Evolutionary conservation across 2,329 filamentous ascomycete species (phyloP), one percentile per base, ranked within the genome.

Genomic region (Pyricularia grisea): DNA sequence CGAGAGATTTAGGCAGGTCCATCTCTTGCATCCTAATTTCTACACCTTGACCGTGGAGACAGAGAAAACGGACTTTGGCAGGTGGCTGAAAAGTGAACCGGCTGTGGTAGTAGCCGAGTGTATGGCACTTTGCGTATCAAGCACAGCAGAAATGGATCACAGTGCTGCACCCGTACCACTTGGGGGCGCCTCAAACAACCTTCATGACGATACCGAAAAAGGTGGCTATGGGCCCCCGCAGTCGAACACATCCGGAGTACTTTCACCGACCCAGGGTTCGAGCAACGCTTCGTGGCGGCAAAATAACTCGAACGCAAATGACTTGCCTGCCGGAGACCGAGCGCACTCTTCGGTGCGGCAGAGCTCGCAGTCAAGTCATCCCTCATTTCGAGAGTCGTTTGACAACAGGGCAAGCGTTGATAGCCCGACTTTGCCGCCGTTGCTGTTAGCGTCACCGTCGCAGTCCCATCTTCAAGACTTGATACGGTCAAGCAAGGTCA

Each of bases 11-110:
- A 85, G 91, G 55, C 86, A 88, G 71, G 86, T 87, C 50, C 92
- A 95, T 78, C 78, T 92, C 6, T 79, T 95, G 20, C 92, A 95
- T 76, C 90, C 92, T n/a, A 94, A 94, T 77, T 94, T 95, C 77
- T 94, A 92, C 76, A 90, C 85, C 55, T 83, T 92, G 64, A 94
- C 92, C 0, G 85, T 92, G 66, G 92, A 95, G 71, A 91, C 92
- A 2, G 92, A 95, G 76, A 87, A 93, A 75, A 89, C 84, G 0
- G 92, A 95, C 74, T 85, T 88, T 71, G 89, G 90, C 61, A 87
- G 92, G 67, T 95, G 90, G 90, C 86, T 92, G 74, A 92, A 91
- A 73, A 91, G 89, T 73, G 91, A 94, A 72, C 88, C 92, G 9
- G 87, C 91, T 0, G 92, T 94, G 76, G 88, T 95, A 1, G 90